Evolutionary conservation across 2,329 filamentous ascomycete genomes (phyloP).

Genomic region (Fusarium nygamai): DNA sequence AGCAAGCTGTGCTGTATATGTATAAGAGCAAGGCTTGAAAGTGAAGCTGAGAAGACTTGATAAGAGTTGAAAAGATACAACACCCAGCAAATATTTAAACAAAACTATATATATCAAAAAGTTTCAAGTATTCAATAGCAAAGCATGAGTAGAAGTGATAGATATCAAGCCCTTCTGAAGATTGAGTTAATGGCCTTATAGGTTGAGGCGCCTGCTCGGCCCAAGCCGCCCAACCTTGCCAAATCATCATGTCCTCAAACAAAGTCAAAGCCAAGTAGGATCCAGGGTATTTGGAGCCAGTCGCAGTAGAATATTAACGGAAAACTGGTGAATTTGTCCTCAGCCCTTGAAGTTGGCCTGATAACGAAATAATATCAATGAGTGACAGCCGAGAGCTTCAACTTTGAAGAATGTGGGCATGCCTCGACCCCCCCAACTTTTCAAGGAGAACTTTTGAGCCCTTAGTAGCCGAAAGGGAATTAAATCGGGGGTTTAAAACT

Average conservation of each 20-base stretch:
- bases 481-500: no score
- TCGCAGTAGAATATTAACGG: neutral
- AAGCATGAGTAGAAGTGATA: neutral
- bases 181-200: neutral
- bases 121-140: neutral
- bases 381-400: neutral
- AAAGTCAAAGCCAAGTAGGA: neutral
- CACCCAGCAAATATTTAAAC: neutral
- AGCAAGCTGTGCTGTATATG: neutral
- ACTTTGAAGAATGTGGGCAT: neutral
- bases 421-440: neutral
- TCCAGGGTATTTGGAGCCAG: neutral
- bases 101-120: neutral
- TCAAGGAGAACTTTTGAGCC: neutral
- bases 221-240: neutral
- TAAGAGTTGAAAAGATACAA: neutral
- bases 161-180: neutral
- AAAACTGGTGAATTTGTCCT: neutral
- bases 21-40: neutral
- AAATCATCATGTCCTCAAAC: neutral
- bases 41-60: neutral
- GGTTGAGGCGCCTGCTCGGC: neutral
- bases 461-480: neutral
- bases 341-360: neutral
- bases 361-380: neutral